A percentile compares a stretch with the other conserved stretches of the same genome.
Conservation (phyloP, 257 asterid species). For the Rehmannia glutinosa region DNA sequence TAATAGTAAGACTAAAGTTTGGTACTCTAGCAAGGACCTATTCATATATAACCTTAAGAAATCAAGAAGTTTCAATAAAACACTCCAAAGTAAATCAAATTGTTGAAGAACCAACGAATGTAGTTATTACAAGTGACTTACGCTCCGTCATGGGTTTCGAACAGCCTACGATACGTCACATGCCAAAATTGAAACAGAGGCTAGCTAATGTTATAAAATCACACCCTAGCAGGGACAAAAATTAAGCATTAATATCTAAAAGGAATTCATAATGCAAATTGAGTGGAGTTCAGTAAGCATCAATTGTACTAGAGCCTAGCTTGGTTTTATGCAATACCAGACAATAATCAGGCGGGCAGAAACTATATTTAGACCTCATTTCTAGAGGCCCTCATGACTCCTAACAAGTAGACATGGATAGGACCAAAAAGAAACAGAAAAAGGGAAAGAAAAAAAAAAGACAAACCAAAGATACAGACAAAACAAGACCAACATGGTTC, state of each 20-base stretch:
- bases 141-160: not conserved
- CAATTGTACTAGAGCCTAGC: not conserved
- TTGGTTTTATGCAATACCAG: not conserved
- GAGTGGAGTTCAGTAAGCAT: conserved; percentile 1
- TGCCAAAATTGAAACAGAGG: conserved; percentile 5
- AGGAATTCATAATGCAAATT: conserved; percentile 2
- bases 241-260: conserved; percentile 6
- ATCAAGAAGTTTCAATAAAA: conserved; percentile 13
- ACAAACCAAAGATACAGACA: not conserved
- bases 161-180: not conserved
- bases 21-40: conserved; percentile 1
- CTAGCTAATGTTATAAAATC: not conserved
- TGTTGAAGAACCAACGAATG: not conserved
- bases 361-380: conserved; percentile 2
- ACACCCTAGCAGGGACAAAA: not conserved
- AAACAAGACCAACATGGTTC: conserved; percentile 2
- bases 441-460: no score
- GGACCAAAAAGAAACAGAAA: not conserved
- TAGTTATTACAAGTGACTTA: not conserved
- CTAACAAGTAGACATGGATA: not conserved
- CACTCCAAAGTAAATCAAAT: not conserved
- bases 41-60: not conserved
- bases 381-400: not conserved
- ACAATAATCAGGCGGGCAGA: conserved; percentile 1
- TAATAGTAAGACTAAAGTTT: conserved; percentile 3